Base-by-base conservation (phyloP, 768 basidiomycete genomes). In the Thelephora ganbajun region DNA sequence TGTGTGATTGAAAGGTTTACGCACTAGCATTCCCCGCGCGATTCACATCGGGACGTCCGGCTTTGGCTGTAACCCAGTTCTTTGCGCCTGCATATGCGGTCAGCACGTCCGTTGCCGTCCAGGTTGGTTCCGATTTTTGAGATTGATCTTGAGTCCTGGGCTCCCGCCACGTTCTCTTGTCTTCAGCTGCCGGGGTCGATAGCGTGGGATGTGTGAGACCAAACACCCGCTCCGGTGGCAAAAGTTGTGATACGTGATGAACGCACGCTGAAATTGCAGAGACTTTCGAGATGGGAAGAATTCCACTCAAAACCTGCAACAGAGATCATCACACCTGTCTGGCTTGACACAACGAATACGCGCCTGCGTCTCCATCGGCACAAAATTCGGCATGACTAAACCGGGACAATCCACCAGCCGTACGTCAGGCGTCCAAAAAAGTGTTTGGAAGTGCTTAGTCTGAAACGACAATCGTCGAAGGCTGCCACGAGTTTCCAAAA, bases 361-460 rank as follows among this genome's bases (percentile, higher is more conserved):
- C 53, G 80, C 84, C 67, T 93, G 89, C 59, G 80, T 74, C 61
- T 91, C 87, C 78, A 89, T 79, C 7, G 80, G 85, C 4, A 83
- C 74, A 55, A 73, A 72, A 51, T 79, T 83, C 7, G 94, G 94
- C 70, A 94, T 80, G 2, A 97, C 89, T 13, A 98, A 74, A 9
- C 94, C 94, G 0, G 94, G 94, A 57, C 94, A 98, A 63, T 98
- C 94, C 34, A 91, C 89, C 7, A 98, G 73, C 42, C 90, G 83
- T 51, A 98, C 74, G 51, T 89, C 79, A 1, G 73, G 64, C 20
- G 87, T 90, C 82, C 83, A 88, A 62, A 83, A 94, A 37, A 94
- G 73, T 0, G 93, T 97, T 61, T 97, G 90, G 59, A 91, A 90
- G 60, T 96, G 91, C 64, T 94, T 96, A 3, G 91, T 96, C 88